Evolutionary conservation across 2,329 filamentous ascomycete species (phyloP).

Genomic region (Ilyonectria robusta): DNA sequence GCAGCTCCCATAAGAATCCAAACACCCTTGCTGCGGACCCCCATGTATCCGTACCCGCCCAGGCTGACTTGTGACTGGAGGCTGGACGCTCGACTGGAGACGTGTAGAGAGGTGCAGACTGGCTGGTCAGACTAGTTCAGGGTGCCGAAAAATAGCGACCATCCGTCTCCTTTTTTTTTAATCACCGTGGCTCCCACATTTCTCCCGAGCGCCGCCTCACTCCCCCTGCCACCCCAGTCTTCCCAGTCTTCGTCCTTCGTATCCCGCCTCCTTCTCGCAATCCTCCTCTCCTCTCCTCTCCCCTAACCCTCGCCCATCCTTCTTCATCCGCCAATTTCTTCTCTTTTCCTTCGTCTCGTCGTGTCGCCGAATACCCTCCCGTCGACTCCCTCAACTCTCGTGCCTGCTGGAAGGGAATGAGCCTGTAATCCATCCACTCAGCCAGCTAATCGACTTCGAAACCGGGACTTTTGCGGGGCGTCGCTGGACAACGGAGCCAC

Average conservation of each 20-base stretch:
- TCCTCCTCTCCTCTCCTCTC: conserved; percentile 10
- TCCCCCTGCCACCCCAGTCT: conserved; percentile 13
- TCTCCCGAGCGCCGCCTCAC: conserved; percentile 13
- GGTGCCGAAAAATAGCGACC: conserved; percentile 5
- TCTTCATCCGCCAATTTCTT: conserved; percentile 25
- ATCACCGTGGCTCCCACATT: conserved; percentile 26
- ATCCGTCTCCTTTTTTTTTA: conserved; percentile 24
- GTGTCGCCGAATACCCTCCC: conserved; percentile 31
- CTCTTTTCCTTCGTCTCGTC: conserved; percentile 31
- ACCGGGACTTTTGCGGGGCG: conserved; percentile 25
- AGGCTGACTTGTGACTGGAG: conserved; percentile 14
- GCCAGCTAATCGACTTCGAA: conserved; percentile 2
- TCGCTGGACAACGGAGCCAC: conserved; percentile 31
- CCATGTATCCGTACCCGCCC: conserved; percentile 9
- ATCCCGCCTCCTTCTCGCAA: conserved; percentile 13
- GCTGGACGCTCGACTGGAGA: conserved; percentile 21
- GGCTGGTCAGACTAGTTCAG: conserved; percentile 5
- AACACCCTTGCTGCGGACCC: conserved; percentile 8
- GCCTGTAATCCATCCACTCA: conserved; percentile 1
- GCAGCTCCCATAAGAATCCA: conserved; percentile 13
- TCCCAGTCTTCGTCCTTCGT: conserved; percentile 7
- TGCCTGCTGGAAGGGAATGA: conserved; percentile 14
- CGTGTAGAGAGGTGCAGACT: conserved; percentile 11
- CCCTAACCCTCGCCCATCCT: conserved; percentile 20
- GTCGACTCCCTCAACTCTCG: conserved; percentile 21